phyloP scores from a whole-genome alignment of 768 basidiomycete genomes.

The Crassisporium funariophilum region DNA sequence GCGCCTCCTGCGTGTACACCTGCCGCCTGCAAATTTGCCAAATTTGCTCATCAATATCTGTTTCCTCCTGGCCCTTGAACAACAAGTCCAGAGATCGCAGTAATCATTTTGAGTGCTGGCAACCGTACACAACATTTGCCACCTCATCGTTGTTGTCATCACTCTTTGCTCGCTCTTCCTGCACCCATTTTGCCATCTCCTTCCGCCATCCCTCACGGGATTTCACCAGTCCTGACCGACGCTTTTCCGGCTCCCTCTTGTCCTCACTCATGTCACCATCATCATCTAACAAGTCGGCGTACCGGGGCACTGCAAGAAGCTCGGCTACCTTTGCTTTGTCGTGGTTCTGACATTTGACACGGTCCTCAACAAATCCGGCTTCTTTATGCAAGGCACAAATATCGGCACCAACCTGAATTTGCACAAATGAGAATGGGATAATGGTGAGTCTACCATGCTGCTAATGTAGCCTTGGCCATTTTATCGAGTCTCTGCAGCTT shows the following conservation, averaged over 20 bases:
- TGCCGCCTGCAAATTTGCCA: too few species aligned
- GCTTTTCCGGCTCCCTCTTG: neutral
- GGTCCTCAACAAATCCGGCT: constrained; percentile 9
- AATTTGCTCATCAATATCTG: too few species aligned
- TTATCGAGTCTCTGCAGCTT: constrained; percentile 21
- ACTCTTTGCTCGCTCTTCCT: constrained; percentile 4
- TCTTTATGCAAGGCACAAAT: constrained; percentile 14
- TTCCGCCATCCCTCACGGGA: constrained; percentile 17
- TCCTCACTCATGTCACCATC: neutral
- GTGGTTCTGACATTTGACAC: constrained; percentile 15
- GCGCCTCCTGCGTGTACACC: too few species aligned
- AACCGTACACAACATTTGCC: constrained; percentile 4
- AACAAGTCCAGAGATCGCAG: constrained; percentile 9
- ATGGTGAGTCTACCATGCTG: too few species aligned
- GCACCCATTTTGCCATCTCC: constrained; percentile 21
- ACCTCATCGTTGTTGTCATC: constrained; percentile 7
- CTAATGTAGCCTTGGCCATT: too few species aligned
- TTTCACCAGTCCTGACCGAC: constrained; percentile 7
- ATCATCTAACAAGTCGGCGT: constrained; percentile 15
- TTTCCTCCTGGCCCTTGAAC: constrained; percentile 14
- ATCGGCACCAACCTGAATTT: constrained; percentile 15
- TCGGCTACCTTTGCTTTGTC: constrained; percentile 7
- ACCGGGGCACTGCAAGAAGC: constrained; percentile 18
- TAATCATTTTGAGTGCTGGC: neutral
- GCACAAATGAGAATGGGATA: neutral